These are phyloP conservation scores for Solanum gandarillasii DNA, from an alignment of 257 asterid species.

Conservation along the genomic window DNA sequence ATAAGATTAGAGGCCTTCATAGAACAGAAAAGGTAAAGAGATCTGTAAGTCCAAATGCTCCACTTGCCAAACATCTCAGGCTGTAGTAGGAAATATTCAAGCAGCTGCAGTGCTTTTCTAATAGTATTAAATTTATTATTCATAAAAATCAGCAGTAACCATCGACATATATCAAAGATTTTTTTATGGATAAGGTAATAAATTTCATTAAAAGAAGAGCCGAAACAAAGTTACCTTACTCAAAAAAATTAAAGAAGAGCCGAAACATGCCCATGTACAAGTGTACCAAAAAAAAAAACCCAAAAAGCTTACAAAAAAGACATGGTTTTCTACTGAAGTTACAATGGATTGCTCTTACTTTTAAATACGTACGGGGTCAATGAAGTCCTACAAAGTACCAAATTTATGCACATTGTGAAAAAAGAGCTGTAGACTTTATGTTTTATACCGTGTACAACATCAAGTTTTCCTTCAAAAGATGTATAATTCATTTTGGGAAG, in stretches of 20 bases:
- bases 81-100: not conserved
- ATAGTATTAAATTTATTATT: not conserved
- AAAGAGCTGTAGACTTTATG: not conserved
- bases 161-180: not conserved
- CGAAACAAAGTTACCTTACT: not conserved
- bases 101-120: not conserved
- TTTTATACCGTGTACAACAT: not conserved
- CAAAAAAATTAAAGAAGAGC: not conserved
- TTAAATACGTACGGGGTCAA: not conserved
- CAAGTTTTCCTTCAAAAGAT: not conserved
- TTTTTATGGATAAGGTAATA: not conserved
- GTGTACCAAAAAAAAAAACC: not conserved
- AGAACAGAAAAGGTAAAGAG: not conserved
- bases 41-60: not conserved
- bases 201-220: not conserved
- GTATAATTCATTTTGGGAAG: not conserved
- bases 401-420: not conserved
- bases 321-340: not conserved
- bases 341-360: not conserved
- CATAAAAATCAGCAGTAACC: not conserved
- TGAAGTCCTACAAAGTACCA: not conserved
- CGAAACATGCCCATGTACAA: not conserved
- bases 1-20: not conserved
- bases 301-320: not conserved
- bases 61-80: not conserved